Evolutionary conservation across 495 filamentous ascomycete genomes (phyloP).

Genomic region (Penicillium flavigenum): DNA sequence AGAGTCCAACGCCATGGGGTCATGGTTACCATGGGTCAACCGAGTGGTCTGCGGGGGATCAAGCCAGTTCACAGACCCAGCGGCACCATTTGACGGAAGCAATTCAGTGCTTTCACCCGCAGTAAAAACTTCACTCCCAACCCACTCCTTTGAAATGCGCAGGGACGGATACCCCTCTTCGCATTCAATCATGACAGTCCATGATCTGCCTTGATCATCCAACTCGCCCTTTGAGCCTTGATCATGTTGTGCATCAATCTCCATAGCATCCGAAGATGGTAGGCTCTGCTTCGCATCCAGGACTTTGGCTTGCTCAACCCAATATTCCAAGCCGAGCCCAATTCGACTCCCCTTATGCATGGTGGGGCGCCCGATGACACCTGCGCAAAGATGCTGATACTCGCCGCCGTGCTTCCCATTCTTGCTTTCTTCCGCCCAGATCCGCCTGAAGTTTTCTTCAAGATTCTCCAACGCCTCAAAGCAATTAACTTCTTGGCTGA

Average conservation of each 20-base stretch:
- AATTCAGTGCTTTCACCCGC: conserved; percentile 26
- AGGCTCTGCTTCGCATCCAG: conserved; percentile 37
- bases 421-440: conserved; percentile 54
- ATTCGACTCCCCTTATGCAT: conserved; percentile 73
- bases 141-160: conserved; percentile 49
- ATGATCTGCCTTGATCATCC: conserved; percentile 29
- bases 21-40: conserved; percentile 35
- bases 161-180: conserved; percentile 51
- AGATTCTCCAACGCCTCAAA: conserved; percentile 86
- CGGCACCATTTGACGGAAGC: conserved; percentile 20
- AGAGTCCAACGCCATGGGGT: conserved; percentile 48
- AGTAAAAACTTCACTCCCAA: conserved; percentile 36
- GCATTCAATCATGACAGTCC: conserved; percentile 46
- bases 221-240: conserved; percentile 18
- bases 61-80: conserved; percentile 43
- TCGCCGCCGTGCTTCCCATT: conserved; percentile 42
- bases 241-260: conserved; percentile 33
- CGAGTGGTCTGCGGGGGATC: conserved; percentile 53
- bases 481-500: conserved; percentile 81
- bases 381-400: conserved; percentile 50
- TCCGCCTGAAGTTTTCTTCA: conserved; percentile 64
- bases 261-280: conserved; percentile 39
- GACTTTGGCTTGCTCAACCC: conserved; percentile 64
- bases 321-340: conserved; percentile 82
- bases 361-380: conserved; percentile 67